These are phyloP conservation scores for Fusarium pseudonygamai DNA, from an alignment of 2,329 filamentous ascomycete genomes.

Conservation along the genomic window DNA sequence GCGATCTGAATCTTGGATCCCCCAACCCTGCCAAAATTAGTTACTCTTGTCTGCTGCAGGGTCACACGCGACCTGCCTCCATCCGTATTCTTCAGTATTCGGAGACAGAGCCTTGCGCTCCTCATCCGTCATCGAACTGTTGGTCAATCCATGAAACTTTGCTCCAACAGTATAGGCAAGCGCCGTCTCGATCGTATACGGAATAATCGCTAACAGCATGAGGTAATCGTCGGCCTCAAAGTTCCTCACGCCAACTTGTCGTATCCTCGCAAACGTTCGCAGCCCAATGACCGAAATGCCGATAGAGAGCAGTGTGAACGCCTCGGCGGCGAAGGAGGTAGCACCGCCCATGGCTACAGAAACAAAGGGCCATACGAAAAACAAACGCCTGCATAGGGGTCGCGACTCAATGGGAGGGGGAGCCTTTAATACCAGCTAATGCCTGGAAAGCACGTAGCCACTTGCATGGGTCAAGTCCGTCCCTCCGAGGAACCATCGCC, in stretches of 20 bases:
- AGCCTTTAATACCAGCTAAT: not conserved
- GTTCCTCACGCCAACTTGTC: slow-evolving; percentile 48
- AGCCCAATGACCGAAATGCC: slow-evolving; percentile 59
- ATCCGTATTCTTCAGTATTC: slow-evolving; percentile 52
- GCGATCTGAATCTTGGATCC: slow-evolving; percentile 64
- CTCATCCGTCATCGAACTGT: slow-evolving; percentile 60
- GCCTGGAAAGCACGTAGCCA: not conserved
- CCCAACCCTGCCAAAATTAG: slow-evolving; percentile 50
- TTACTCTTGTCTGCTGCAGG: not conserved
- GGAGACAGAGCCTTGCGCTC: slow-evolving; percentile 54
- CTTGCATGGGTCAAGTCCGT: not conserved
- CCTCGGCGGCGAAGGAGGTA: slow-evolving; percentile 37
- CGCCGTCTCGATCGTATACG: slow-evolving; percentile 42
- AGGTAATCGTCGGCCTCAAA: slow-evolving; percentile 60
- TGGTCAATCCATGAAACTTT: slow-evolving; percentile 54
- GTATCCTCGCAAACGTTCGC: slow-evolving; percentile 59
- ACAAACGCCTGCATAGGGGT: not conserved
- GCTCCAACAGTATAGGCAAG: slow-evolving; percentile 52
- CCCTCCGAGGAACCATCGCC: not conserved
- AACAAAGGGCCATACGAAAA: not conserved
- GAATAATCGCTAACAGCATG: slow-evolving; percentile 41
- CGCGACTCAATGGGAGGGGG: not conserved
- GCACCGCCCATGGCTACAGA: not conserved
- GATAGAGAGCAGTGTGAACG: slow-evolving; percentile 57
- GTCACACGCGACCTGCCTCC: slow-evolving; percentile 25